Base-by-base conservation (phyloP, 78 protist species). In the Chrysochromulina parva region DNA sequence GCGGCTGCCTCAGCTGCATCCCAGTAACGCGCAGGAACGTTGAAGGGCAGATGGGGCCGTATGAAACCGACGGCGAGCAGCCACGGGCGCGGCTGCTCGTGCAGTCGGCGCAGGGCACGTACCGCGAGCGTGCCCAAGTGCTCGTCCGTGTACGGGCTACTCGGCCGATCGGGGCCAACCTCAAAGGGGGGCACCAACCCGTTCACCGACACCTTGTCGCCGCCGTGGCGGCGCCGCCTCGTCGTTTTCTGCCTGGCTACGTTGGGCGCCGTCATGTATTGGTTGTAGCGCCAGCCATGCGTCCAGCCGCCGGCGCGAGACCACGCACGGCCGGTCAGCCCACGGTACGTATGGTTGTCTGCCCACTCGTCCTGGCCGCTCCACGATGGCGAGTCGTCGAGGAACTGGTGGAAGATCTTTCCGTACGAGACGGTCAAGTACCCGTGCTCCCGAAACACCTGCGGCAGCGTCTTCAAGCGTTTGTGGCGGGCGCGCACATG, bases 41-140 rank as follows among this genome's bases (percentile, higher is more conserved):
- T 48, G n/a, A 28, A 74, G 11, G 82, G 82, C 26, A 74, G 82
- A 19, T 74, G 82, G 24, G 82, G 82, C 22, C 82, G 82, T 24
- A 74, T 48, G 24, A 74, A 74, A 55, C 82, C 82, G 55, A 48
- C 55, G n/a, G 82, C 82, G 57, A 74, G n/a, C 14, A 74, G 11
- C 57, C 53, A 74, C 57, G 82, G 82, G 57, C 55, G 9, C n/a
- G 28, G 82, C 57, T 48, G 82, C 55, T 38, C 13, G n/a, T 7
- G n/a, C 4, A 71, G 52, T 55, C 38, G 11, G 16, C 52, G n/a
- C 16, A 71, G 6, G 53, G 80, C 80, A 19, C 53, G 53, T 10
- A 71, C 28, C 38, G 80, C 52, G 80, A 11, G 4, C 13, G 80
- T 14, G 80, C 52, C 80, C 52, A 71, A 5, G 14, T 0, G 9